Base-by-base conservation (phyloP, 2,329 filamentous ascomycete genomes). In the Monilinia polystroma region DNA sequence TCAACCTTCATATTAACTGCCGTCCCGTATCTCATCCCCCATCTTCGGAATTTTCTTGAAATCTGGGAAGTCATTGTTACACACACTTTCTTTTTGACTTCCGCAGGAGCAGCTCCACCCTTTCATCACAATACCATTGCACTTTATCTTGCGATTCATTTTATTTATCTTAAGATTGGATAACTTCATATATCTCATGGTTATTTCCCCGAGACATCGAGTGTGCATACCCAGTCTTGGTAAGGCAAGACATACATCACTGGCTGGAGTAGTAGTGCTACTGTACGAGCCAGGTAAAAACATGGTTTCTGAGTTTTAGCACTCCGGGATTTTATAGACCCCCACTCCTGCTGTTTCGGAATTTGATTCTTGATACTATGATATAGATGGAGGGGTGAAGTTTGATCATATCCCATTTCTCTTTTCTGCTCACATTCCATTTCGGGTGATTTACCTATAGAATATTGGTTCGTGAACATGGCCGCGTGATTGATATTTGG, bases 201-300 rank as follows among this genome's bases (percentile, higher is more conserved):
- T 20, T 62, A 62, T 51, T 62, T 62, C 58, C n/a, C 58, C 58
- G 58, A 62, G 58, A 62, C 58, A 51, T 51, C 45, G 12, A 20
- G 32, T 26, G 20, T 51, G 51, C 45, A 38, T 60, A 38, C 45
- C 58, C 58, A 45, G 58, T 60, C 45, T 51, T 60, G 45, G 57
- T 60, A 60, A 60, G 51, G 57, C 58, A 38, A 60, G 45, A 60
- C 58, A 60, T 60, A 51, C 45, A 41, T 51, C n/a, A 38, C 45
- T 62, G 51, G 45, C 29, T 43, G 20, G 45, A 32, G 58, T 62
- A 62, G 58, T 26, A 26, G 58, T 51, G 38, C 45, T 62, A 62
- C 58, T 26, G 45, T 62, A 20, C 23, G 45, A 51, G 14, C 7
- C 11, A 14, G 38, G 29, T 10, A 43, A 29, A 51, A 38, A 51